A percentile compares a stretch with the other conserved stretches of the same genome.
Conservation (phyloP, 305 asterid species). For the Plantago lanceolata region DNA sequence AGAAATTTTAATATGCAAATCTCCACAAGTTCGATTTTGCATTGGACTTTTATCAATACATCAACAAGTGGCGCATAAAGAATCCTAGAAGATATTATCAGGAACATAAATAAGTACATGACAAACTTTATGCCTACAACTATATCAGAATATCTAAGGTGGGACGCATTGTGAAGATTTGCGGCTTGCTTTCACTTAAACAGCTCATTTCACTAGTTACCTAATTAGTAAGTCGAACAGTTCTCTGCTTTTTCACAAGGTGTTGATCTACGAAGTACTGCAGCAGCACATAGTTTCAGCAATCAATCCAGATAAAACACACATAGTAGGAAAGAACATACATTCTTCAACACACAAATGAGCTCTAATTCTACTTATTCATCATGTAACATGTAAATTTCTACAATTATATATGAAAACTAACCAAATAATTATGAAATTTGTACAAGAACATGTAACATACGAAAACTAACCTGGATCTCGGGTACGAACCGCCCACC, state of each 20-base stretch:
- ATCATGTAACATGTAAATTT: no score
- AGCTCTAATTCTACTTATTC: no score
- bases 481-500: conserved; percentile 56
- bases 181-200: not conserved
- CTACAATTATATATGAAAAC: no score
- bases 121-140: conserved; percentile 3
- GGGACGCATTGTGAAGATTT: no score
- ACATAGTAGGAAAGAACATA: no score
- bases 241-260: no score
- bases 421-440: conserved; percentile 1
- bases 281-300: no score
- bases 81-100: not conserved
- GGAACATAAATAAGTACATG: conserved; percentile 4
- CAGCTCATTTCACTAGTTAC: no score
- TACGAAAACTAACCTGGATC: conserved; percentile 57
- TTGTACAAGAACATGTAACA: conserved; percentile 4
- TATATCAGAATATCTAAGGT: conserved; percentile 11
- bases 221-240: no score
- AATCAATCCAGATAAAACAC: no score
- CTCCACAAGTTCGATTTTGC: not conserved
- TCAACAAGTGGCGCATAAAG: conserved; percentile 22
- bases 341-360: no score
- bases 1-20: not conserved
- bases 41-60: conserved; percentile 17
- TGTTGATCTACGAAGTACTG: no score